These are phyloP conservation scores for Pontederia paniculata DNA, from an alignment of 176 grass and related monocot genomes.

Conservation along the genomic window DNA sequence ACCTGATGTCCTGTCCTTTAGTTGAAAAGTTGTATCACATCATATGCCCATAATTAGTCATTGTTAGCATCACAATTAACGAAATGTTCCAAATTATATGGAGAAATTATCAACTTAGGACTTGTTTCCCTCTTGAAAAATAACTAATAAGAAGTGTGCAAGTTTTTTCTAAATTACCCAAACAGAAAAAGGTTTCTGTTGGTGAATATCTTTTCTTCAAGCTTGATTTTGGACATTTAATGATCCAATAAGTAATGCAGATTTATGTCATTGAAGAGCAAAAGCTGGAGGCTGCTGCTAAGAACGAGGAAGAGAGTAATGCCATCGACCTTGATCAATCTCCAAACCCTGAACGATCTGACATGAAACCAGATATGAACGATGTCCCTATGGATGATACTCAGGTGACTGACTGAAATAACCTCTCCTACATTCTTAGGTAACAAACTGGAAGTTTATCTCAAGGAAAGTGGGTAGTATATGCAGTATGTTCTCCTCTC, in stretches of 20 bases:
- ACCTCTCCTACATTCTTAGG: slow-evolving; percentile 1
- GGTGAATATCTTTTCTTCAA: too few relatives aligned
- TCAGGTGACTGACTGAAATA: slow-evolving; percentile 26
- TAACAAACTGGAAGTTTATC: slow-evolving; percentile 7
- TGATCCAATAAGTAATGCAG: slow-evolving; percentile 24
- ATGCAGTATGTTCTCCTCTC: neutral
- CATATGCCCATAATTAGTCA: too few relatives aligned
- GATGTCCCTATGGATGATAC: slow-evolving; percentile 46
- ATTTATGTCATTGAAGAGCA: slow-evolving; percentile 54
- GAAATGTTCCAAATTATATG: too few relatives aligned
- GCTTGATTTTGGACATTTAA: slow-evolving; percentile 14
- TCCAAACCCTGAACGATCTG: slow-evolving; percentile 26
- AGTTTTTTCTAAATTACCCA: too few relatives aligned
- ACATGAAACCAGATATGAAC: slow-evolving; percentile 43
- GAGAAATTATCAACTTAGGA: neutral
- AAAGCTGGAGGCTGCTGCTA: slow-evolving; percentile 40
- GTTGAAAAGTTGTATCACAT: too few relatives aligned
- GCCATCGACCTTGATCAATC: slow-evolving; percentile 37
- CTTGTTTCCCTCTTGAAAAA: neutral
- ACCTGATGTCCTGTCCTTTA: too few relatives aligned
- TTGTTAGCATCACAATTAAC: too few relatives aligned
- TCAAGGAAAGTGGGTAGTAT: neutral
- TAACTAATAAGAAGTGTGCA: too few relatives aligned
- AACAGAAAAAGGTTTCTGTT: neutral
- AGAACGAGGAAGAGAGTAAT: slow-evolving; percentile 44